Percentiles rank a stretch among this genome's conserved stretches.
Conservation (phyloP, 352 stramenopile genomes). For the Globisporangium paroecandrum region DNA sequence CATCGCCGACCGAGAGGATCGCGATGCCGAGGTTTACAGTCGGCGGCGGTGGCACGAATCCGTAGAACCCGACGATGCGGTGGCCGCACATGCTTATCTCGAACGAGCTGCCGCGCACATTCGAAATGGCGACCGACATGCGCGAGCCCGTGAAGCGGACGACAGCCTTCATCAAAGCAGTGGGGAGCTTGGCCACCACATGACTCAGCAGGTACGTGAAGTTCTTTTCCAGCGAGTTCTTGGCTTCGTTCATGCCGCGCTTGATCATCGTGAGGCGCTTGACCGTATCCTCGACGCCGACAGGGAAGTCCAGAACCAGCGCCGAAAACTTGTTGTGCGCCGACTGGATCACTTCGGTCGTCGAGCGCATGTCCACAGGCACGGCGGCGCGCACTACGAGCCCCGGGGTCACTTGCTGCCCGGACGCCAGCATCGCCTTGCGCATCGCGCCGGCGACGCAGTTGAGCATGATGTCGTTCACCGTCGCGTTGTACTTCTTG, state of each 20-base stretch:
- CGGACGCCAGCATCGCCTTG: conserved; percentile 49
- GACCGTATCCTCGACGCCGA: conserved; percentile 46
- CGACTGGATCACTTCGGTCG: conserved; percentile 53
- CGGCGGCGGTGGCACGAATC: conserved; percentile 75
- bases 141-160: conserved; percentile 54
- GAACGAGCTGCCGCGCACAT: conserved; percentile 57
- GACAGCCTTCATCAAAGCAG: conserved; percentile 42
- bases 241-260: conserved; percentile 65
- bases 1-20: conserved; percentile 66
- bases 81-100: conserved; percentile 54
- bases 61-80: conserved; percentile 57
- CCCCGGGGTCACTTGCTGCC: conserved; percentile 29
- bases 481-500: conserved; percentile 57
- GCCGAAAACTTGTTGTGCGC: conserved; percentile 80
- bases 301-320: conserved; percentile 66
- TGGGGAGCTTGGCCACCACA: conserved; percentile 52
- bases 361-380: conserved; percentile 75
- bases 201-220: conserved; percentile 69
- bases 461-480: conserved; percentile 83
- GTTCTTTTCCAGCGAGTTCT: conserved; percentile 75
- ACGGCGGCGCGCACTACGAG: conserved; percentile 69
- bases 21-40: conserved; percentile 76
- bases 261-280: conserved; percentile 51
- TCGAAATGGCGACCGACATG: conserved; percentile 65
- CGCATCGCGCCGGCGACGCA: conserved; percentile 76